A percentile compares a stretch with the other conserved stretches of the same genome.
Conservation (phyloP, 2,329 filamentous ascomycete genomes). For the Kalaharituber pfeilii region DNA sequence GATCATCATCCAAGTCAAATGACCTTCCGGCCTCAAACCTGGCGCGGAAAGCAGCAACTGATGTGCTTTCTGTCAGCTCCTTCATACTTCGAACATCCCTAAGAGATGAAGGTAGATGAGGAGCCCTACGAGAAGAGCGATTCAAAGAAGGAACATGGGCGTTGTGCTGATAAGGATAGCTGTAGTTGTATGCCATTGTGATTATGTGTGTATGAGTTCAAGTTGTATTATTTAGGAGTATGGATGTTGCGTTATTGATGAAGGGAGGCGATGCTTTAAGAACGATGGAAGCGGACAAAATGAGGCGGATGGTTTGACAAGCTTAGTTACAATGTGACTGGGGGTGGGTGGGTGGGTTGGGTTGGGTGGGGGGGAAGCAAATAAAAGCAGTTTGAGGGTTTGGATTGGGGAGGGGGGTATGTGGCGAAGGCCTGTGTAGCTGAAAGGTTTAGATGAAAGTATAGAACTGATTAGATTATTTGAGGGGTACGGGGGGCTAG, state of each 20-base stretch:
- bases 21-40: slow-evolving; percentile 83
- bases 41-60: slow-evolving; percentile 60
- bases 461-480: slow-evolving; percentile 1
- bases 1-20: slow-evolving; percentile 88
- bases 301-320: neutral
- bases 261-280: slow-evolving; percentile 19
- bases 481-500: neutral
- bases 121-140: slow-evolving; percentile 18
- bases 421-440: neutral
- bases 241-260: slow-evolving; percentile 11
- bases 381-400: neutral
- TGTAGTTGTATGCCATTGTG: slow-evolving; percentile 21
- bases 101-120: slow-evolving; percentile 18
- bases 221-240: slow-evolving; percentile 5
- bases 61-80: slow-evolving; percentile 62
- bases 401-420: neutral
- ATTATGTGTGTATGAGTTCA: slow-evolving; percentile 3
- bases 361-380: neutral
- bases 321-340: slow-evolving; percentile 15
- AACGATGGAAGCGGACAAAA: slow-evolving; percentile 14
- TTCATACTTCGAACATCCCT: slow-evolving; percentile 57
- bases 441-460: neutral
- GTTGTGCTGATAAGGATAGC: slow-evolving; percentile 17
- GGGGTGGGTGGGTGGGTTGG: slow-evolving; percentile 11
- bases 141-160: slow-evolving; percentile 15